phyloP scores from a whole-genome alignment of 2,329 filamentous ascomycete species.

The Mycosphaerelloides madeirae region DNA sequence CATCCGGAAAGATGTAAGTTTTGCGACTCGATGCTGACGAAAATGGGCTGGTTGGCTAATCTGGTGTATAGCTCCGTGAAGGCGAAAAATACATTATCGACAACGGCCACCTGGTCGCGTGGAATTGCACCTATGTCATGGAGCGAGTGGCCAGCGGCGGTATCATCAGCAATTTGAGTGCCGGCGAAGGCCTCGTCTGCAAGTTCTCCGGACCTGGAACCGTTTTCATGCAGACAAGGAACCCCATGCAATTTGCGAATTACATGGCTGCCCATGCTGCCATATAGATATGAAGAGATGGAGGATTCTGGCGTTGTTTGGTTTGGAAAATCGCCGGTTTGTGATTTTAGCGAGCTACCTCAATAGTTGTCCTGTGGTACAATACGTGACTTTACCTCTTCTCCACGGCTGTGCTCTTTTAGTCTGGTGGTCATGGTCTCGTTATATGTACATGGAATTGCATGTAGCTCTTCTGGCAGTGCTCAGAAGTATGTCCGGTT shows the following conservation, averaged over 20 bases:
- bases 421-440: too few relatives aligned
- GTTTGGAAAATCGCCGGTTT: too few relatives aligned
- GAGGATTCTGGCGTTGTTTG: background rate
- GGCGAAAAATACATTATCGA: constrained; percentile 85
- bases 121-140: constrained; percentile 92
- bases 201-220: constrained; percentile 89
- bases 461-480: too few relatives aligned
- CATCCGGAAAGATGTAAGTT: constrained; percentile 81
- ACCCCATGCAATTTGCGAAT: constrained; percentile 59
- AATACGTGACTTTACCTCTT: too few relatives aligned
- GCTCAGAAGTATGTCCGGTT: too few relatives aligned
- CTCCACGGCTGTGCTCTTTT: too few relatives aligned
- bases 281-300: background rate
- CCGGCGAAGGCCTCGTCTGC: constrained; percentile 85
- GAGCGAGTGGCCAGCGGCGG: constrained; percentile 87
- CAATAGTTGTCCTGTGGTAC: too few relatives aligned
- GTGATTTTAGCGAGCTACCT: too few relatives aligned
- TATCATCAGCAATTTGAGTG: constrained; percentile 78
- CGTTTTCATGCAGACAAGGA: constrained; percentile 88
- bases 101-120: constrained; percentile 64
- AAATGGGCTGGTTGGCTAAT: background rate
- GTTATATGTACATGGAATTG: too few relatives aligned
- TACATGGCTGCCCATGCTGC: constrained; percentile 46
- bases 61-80: constrained; percentile 42
- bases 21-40: constrained; percentile 5